A percentile compares a stretch with the other conserved stretches of the same genome.
Conservation (phyloP, 495 filamentous ascomycete genomes). For the Hypoxylon perforatum region DNA sequence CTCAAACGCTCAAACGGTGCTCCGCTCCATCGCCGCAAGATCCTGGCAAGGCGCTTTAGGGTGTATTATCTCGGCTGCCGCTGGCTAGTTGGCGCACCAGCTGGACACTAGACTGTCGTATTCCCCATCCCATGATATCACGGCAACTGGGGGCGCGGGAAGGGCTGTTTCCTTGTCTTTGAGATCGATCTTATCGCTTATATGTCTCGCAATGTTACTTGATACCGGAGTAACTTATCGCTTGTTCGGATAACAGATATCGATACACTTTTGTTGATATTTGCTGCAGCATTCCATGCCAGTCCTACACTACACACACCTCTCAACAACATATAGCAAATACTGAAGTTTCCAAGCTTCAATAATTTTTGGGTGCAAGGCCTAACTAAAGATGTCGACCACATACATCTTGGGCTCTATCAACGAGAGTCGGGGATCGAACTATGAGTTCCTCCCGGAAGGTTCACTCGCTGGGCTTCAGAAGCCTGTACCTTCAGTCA, state of each 20-base stretch:
- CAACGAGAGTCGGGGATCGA: constrained; percentile 34
- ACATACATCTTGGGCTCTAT: constrained; percentile 41
- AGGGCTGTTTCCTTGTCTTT: constrained; percentile 13
- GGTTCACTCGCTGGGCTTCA: constrained; percentile 19
- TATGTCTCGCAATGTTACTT: constrained; percentile 22
- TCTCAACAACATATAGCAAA: not conserved
- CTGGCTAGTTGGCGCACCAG: constrained; percentile 20
- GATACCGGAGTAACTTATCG: constrained; percentile 12
- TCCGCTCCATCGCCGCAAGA: constrained; percentile 9
- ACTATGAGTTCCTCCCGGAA: constrained; percentile 28
- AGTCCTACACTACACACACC: not conserved
- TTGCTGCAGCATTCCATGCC: constrained; percentile 15
- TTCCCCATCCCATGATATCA: constrained; percentile 26
- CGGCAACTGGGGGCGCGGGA: constrained; percentile 7
- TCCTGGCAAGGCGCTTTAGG: constrained; percentile 2
- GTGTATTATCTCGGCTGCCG: constrained; percentile 26
- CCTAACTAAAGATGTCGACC: constrained; percentile 33
- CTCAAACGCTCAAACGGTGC: not conserved
- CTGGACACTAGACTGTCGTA: constrained; percentile 1
- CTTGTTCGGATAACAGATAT: constrained; percentile 7
- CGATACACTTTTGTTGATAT: constrained; percentile 20
- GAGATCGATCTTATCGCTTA: constrained; percentile 16
- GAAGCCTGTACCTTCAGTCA: constrained; percentile 20
- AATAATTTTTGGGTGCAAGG: constrained; percentile 15
- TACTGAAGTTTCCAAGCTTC: constrained; percentile 1